Conservation (phyloP, 163 green algal genomes). For the Scenedesmus sp. region DNA sequence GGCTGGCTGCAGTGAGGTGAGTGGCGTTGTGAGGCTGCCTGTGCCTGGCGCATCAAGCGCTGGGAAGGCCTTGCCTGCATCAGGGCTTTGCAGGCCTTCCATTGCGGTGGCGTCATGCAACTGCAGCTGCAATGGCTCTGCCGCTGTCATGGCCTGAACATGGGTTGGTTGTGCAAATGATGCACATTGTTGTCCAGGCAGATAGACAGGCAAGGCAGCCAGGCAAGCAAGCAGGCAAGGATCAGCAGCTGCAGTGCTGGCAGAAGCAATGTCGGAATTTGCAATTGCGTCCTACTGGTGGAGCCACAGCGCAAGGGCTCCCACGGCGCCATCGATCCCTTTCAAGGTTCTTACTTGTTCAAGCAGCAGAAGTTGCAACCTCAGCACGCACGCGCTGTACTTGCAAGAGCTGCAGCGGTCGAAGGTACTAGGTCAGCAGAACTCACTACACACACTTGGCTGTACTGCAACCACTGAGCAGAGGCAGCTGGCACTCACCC, state of each 20-base stretch:
- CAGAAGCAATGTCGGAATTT: too few relatives aligned
- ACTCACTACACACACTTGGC: background rate
- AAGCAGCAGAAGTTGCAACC: background rate
- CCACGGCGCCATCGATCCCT: too few relatives aligned
- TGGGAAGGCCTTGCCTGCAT: background rate
- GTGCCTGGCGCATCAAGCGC: background rate
- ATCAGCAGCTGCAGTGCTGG: background rate
- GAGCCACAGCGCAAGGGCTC: too few relatives aligned
- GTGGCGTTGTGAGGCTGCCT: background rate
- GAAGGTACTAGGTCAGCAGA: too few relatives aligned
- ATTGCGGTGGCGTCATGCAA: background rate
- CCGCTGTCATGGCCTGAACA: background rate
- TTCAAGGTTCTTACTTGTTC: too few relatives aligned
- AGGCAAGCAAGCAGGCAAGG: background rate
- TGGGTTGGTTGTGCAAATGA: background rate
- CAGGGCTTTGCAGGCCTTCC: background rate
- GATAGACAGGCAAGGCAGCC: background rate
- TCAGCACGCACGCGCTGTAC: background rate
- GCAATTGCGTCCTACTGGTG: too few relatives aligned
- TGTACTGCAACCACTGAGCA: background rate
- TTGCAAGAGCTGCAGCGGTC: too few relatives aligned
- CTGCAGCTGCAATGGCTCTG: background rate
- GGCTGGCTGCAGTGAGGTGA: background rate
- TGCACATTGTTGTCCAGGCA: background rate
- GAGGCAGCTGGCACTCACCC: slow-evolving; percentile 5